A percentile compares a stretch with the other conserved stretches of the same genome.
Conservation (phyloP, 306 rosid genomes). For the Morella rubra region DNA sequence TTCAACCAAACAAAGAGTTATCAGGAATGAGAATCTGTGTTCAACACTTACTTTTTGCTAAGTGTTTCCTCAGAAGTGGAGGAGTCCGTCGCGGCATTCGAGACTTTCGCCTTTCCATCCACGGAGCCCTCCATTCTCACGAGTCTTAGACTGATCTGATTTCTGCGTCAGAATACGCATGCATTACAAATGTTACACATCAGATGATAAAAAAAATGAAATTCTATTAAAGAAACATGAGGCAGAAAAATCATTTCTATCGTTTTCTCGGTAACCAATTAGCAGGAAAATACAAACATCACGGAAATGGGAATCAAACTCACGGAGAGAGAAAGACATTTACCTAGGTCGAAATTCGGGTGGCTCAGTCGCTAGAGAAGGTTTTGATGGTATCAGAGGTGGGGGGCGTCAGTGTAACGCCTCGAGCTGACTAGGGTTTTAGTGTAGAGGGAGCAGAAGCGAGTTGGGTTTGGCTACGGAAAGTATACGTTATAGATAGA, state of each 20-base stretch:
- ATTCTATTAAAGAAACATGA: neutral
- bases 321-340: neutral
- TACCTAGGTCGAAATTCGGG: neutral
- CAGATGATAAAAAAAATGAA: neutral
- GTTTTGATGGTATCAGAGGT: neutral
- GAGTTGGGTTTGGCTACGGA: neutral
- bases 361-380: neutral
- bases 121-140: slow-evolving; percentile 22
- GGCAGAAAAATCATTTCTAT: neutral
- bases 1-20: neutral
- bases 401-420: neutral
- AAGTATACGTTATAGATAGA: neutral
- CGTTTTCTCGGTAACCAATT: neutral
- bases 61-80: slow-evolving; percentile 25
- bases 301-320: neutral
- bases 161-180: neutral
- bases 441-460: neutral
- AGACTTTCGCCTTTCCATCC: slow-evolving; percentile 28
- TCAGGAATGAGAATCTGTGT: neutral
- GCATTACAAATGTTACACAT: neutral
- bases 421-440: neutral
- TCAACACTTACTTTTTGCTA: slow-evolving; percentile 49
- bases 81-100: slow-evolving; percentile 26
- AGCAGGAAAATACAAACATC: neutral
- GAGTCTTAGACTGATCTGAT: neutral